Evolutionary conservation across 768 basidiomycete genomes (phyloP).

Genomic region (Pleurotus giganteus): DNA sequence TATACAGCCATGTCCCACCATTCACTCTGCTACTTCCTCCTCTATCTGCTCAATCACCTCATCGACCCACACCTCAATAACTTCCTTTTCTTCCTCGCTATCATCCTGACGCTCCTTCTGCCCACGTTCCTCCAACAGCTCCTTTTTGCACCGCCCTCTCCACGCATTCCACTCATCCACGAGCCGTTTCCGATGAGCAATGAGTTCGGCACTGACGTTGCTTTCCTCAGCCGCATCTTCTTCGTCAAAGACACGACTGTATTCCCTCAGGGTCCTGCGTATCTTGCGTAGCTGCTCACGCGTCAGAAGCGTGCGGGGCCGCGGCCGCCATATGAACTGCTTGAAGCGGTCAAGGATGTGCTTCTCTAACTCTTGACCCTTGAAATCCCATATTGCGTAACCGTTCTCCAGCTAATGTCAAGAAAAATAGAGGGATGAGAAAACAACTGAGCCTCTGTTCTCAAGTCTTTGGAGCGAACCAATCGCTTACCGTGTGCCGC

Average conservation of each 20-base stretch:
- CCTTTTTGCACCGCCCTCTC: conserved; percentile 70
- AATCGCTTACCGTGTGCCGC: conserved; percentile 77
- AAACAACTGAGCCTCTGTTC: not conserved
- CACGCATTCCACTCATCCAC: conserved; percentile 99
- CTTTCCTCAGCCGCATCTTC: conserved; percentile 96
- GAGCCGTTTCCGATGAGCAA: conserved; percentile 85
- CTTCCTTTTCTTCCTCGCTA: conserved; percentile 64
- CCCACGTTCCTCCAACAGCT: conserved; percentile 51
- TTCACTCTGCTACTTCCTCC: conserved; percentile 62
- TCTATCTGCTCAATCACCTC: conserved; percentile 92
- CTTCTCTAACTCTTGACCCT: conserved; percentile 91
- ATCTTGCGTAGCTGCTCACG: conserved; percentile 88
- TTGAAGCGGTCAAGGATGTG: conserved; percentile 93
- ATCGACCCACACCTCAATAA: conserved; percentile 93
- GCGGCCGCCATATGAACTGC: conserved; percentile 97
- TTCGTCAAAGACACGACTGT: conserved; percentile 90
- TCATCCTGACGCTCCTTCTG: conserved; percentile 31
- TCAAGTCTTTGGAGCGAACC: conserved; percentile 8
- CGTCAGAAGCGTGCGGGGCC: conserved; percentile 83
- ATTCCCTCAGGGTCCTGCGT: conserved; percentile 87
- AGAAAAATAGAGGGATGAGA: conserved; percentile 10
- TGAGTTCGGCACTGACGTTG: conserved; percentile 89
- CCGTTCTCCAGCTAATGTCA: conserved; percentile 85
- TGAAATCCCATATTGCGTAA: conserved; percentile 96
- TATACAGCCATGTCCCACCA: not conserved